phyloP scores from a whole-genome alignment of 805 yeast genomes.

The Myxozyma udenii region DNA sequence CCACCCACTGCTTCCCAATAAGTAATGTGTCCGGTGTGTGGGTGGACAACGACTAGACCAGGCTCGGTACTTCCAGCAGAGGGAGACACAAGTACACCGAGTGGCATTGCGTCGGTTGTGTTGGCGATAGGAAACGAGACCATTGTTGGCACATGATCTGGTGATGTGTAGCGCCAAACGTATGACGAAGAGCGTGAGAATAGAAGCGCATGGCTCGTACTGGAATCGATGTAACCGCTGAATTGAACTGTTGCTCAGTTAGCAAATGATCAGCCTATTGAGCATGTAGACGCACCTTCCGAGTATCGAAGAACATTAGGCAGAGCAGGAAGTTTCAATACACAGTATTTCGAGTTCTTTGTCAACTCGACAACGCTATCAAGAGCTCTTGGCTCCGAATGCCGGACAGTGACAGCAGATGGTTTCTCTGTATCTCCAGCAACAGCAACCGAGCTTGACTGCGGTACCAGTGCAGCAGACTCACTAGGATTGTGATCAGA shows the following conservation, averaged over 20 bases:
- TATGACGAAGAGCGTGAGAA: conserved; percentile 51
- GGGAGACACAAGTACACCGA: conserved; percentile 60
- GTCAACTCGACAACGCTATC: conserved; percentile 50
- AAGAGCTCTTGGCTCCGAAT: neutral
- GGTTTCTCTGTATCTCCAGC: neutral
- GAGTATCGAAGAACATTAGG: conserved; percentile 45
- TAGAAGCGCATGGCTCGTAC: conserved; percentile 50
- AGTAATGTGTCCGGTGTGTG: conserved; percentile 54
- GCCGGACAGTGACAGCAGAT: neutral
- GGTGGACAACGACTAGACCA: conserved; percentile 66
- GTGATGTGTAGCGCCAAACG: conserved; percentile 67
- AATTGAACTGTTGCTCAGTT: conserved; percentile 19
- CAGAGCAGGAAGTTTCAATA: conserved; percentile 53
- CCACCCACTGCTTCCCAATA: conserved; percentile 74
- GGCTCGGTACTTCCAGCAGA: conserved; percentile 54
- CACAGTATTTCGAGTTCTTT: conserved; percentile 55
- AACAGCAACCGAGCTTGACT: neutral
- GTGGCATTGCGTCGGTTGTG: conserved; percentile 21
- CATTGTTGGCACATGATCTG: conserved; percentile 57
- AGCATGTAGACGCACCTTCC: conserved; percentile 2
- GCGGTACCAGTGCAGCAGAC: neutral
- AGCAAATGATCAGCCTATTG: neutral
- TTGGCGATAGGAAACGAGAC: conserved; percentile 47
- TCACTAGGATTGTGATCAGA: neutral
- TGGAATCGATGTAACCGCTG: conserved; percentile 49